Evolutionary conservation across 2,329 filamentous ascomycete genomes (phyloP), one percentile per base, ranked within the genome.

Genomic region (Xylaria polymorpha): DNA sequence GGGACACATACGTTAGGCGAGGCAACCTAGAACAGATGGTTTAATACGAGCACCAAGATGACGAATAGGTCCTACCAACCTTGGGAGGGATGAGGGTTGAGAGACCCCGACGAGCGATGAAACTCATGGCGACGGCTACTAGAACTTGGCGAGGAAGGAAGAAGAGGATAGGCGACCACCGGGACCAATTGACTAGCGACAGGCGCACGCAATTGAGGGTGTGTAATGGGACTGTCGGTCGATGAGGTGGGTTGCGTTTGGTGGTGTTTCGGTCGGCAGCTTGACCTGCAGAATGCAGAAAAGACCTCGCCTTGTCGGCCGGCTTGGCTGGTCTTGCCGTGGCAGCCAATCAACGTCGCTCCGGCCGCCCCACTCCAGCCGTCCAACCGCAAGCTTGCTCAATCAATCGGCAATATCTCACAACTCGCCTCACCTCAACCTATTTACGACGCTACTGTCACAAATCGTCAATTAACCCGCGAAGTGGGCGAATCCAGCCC

Each of bases 71-170:
- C 22, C 32, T 29, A 76, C 77, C 60, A 58, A 97, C 95, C 94
- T 99, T 99, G 81, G 97, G 96, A 78, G 97, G 97, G 80, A 99
- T 98, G 84, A 99, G 92, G 88, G 97, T 97, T 82, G 96, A 98
- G 81, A 98, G 92, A 88, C 90, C 92, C 86, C 94, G 91, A 85
- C 92, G 93, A 80, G 91, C 89, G 80, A 97, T 88, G 90, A 91
- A 96, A 88, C 94, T 97, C 94, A 97, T 98, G 85, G 85, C 93
- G 88, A 82, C 79, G 79, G 79, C 74, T 73, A 61, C 61, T 64
- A 41, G 18, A 63, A 68, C 71, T 72, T 64, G 67, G 69, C 69
- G 70, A 66, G 60, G 58, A 74, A 72, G 74, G 70, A 68, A 75
- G 71, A 70, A 67, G 74, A 70, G 69, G 68, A 73, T 70, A 68